Conservation (phyloP, 768 basidiomycete species). For the Lactarius evosmus region DNA sequence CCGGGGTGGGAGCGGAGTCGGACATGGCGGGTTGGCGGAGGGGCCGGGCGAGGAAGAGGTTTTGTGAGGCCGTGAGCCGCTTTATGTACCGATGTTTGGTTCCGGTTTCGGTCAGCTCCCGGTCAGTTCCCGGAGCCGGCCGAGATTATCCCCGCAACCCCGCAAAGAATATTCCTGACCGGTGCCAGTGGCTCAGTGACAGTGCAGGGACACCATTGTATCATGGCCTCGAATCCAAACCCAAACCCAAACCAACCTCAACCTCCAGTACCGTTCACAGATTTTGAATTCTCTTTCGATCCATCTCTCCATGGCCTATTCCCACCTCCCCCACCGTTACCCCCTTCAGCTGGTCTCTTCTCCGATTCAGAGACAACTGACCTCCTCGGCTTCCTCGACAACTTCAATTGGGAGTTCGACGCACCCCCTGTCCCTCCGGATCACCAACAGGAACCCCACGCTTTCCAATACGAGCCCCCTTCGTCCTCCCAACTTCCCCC, state of each 20-base stretch:
- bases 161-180: not conserved
- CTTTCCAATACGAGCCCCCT: conserved; percentile 20
- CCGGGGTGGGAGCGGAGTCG: conserved; percentile 68
- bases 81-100: conserved; percentile 28
- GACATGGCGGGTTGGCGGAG: conserved; percentile 65
- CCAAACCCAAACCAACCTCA: conserved; percentile 45
- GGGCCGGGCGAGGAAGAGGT: conserved; percentile 31
- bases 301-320: conserved; percentile 53
- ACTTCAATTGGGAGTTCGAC: conserved; percentile 67
- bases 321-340: conserved; percentile 58
- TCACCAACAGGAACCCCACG: conserved; percentile 13
- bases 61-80: conserved; percentile 22
- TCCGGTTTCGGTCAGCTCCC: conserved; percentile 24
- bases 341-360: conserved; percentile 74
- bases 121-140: conserved; percentile 21
- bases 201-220: not conserved
- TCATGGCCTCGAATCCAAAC: conserved; percentile 26
- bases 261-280: conserved; percentile 58
- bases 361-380: conserved; percentile 74
- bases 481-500: conserved; percentile 12
- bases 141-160: conserved; percentile 10
- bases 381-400: conserved; percentile 79
- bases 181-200: not conserved
- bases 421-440: conserved; percentile 14
- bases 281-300: conserved; percentile 73